These are phyloP conservation scores for Xerocomus spinulosus DNA, from an alignment of 768 basidiomycete genomes.

Conservation along the genomic window DNA sequence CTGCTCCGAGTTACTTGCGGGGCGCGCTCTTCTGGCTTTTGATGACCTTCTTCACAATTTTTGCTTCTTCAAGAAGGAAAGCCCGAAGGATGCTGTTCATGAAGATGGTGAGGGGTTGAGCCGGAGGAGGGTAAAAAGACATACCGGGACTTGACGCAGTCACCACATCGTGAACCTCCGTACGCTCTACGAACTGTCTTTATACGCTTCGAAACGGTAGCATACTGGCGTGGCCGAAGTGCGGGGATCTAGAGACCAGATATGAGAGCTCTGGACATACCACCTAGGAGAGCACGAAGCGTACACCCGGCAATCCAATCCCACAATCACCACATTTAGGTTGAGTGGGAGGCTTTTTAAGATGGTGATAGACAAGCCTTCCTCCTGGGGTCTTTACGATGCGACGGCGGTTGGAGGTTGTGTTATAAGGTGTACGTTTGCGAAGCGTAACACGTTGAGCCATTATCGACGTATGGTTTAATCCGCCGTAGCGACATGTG, in stretches of 20 bases:
- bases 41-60: constrained; percentile 99
- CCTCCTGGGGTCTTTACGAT: constrained; percentile 98
- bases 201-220: constrained; percentile 92
- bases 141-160: constrained; percentile 92
- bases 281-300: constrained; percentile 28
- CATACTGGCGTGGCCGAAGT: constrained; percentile 93
- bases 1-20: constrained; percentile 21
- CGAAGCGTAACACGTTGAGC: constrained; percentile 99
- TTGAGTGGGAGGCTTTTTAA: constrained; percentile 87
- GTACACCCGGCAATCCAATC: constrained; percentile 86
- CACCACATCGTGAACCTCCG: constrained; percentile 95
- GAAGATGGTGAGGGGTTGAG: not conserved
- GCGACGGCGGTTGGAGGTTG: constrained; percentile 90
- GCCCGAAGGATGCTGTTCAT: constrained; percentile 83
- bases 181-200: constrained; percentile 97
- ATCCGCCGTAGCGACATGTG: not conserved
- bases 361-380: constrained; percentile 95
- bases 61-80: constrained; percentile 99
- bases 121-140: constrained; percentile 25
- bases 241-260: constrained; percentile 69
- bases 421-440: constrained; percentile 98
- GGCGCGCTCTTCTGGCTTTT: constrained; percentile 59
- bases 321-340: constrained; percentile 99
- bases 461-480: constrained; percentile 46
- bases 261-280: not conserved